These are phyloP conservation scores for Podospora sp. DNA, from an alignment of 495 filamentous ascomycete species.

Conservation along the genomic window DNA sequence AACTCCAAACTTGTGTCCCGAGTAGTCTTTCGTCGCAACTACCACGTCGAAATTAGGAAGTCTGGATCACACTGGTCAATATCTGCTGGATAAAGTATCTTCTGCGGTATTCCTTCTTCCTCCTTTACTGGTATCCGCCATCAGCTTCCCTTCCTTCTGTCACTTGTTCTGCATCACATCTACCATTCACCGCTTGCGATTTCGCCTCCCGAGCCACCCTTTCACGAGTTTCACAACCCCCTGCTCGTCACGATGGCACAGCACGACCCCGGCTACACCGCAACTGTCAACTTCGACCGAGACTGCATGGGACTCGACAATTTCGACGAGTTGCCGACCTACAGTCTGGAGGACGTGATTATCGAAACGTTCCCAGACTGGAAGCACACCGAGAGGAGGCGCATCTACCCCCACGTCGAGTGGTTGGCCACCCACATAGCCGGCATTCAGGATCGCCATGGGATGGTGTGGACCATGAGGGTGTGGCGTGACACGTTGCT, in stretches of 20 bases:
- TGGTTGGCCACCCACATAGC: too few relatives aligned
- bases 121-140: background rate
- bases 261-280: too few relatives aligned
- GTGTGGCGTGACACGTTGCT: background rate
- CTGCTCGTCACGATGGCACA: too few relatives aligned
- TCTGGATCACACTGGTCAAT: background rate
- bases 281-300: background rate
- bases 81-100: background rate
- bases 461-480: background rate
- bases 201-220: too few relatives aligned
- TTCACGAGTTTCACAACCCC: too few relatives aligned
- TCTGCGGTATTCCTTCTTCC: background rate
- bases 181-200: background rate
- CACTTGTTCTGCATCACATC: background rate
- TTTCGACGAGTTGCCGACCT: background rate
- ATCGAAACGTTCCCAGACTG: background rate
- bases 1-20: background rate
- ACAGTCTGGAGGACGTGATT: background rate
- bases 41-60: background rate
- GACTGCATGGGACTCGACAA: background rate
- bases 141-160: background rate
- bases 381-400: too few relatives aligned
- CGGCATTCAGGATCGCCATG: too few relatives aligned
- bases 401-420: too few relatives aligned
- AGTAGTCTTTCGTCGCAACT: background rate